Conservation (phyloP, 2,329 filamentous ascomycete genomes). For the Ceratocystis variospora region DNA sequence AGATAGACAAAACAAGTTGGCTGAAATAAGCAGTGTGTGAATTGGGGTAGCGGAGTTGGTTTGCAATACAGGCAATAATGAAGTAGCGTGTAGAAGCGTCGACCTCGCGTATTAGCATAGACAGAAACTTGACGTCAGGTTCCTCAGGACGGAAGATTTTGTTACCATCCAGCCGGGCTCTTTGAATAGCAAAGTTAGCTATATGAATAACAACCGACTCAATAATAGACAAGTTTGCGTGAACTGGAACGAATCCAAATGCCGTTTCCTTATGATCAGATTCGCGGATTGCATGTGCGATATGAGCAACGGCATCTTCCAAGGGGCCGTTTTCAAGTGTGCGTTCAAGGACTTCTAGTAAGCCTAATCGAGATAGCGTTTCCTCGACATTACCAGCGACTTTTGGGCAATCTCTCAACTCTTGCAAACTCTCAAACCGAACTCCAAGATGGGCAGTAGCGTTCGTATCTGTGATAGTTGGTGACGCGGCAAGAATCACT, state of each 20-base stretch:
- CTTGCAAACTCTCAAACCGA: slow-evolving; percentile 64
- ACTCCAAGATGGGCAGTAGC: slow-evolving; percentile 60
- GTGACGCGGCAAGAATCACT: slow-evolving; percentile 69
- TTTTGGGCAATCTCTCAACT: slow-evolving; percentile 53
- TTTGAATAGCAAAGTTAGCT: slow-evolving; percentile 55
- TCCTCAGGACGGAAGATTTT: slow-evolving; percentile 34
- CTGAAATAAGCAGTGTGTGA: slow-evolving; percentile 87
- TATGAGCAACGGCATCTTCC: slow-evolving; percentile 60
- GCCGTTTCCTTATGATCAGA: slow-evolving; percentile 42
- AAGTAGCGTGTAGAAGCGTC: slow-evolving; percentile 70
- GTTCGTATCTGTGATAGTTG: slow-evolving; percentile 58
- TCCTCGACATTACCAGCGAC: slow-evolving; percentile 49
- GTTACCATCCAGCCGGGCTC: slow-evolving; percentile 44
- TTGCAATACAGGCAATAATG: slow-evolving; percentile 69
- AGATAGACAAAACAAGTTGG: slow-evolving; percentile 70
- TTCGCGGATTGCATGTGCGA: slow-evolving; percentile 56
- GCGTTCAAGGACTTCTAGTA: slow-evolving; percentile 46
- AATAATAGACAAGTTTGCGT: slow-evolving; percentile 56
- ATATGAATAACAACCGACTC: slow-evolving; percentile 77
- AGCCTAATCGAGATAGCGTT: slow-evolving; percentile 40
- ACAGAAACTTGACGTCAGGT: slow-evolving; percentile 55
- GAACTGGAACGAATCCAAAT: slow-evolving; percentile 52
- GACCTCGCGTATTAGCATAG: slow-evolving; percentile 61
- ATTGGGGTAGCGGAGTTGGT: slow-evolving; percentile 84
- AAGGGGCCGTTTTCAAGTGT: slow-evolving; percentile 47